Evolutionary conservation across 805 yeast genomes (phyloP).

Genomic region (Torulaspora delbrueckii): DNA sequence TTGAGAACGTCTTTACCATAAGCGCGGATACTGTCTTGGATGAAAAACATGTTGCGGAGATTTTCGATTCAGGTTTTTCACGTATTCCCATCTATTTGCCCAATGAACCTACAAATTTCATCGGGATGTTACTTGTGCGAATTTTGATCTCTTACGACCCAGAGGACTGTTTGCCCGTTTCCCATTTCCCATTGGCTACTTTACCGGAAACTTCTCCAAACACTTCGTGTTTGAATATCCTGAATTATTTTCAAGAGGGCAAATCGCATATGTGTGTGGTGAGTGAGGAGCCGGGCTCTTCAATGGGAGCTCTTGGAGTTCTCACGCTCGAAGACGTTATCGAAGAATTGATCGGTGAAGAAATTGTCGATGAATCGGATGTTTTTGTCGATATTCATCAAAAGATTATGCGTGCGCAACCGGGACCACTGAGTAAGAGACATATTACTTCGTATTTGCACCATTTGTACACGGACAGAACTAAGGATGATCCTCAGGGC

Average conservation of each 20-base stretch:
- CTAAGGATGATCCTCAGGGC: constrained; percentile 14
- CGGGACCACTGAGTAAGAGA: constrained; percentile 69
- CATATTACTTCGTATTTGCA: constrained; percentile 67
- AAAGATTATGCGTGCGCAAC: constrained; percentile 70
- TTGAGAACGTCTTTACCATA: constrained; percentile 83
- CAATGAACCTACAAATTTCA: constrained; percentile 80
- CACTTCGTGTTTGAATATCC: constrained; percentile 87
- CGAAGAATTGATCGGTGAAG: constrained; percentile 96
- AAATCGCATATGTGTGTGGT: constrained; percentile 96
- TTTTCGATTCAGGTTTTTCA: constrained; percentile 89
- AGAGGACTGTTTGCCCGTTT: constrained; percentile 88
- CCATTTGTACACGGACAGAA: constrained; percentile 47
- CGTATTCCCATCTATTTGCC: constrained; percentile 93
- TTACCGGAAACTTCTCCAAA: constrained; percentile 89
- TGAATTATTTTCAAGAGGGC: constrained; percentile 96
- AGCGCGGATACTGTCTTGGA: constrained; percentile 77
- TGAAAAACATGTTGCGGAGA: constrained; percentile 79
- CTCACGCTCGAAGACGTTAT: constrained; percentile 95
- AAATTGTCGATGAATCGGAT: constrained; percentile 93
- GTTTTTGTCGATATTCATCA: constrained; percentile 88
- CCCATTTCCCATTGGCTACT: constrained; percentile 91
- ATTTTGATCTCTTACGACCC: constrained; percentile 94
- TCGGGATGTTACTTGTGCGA: constrained; percentile 91
- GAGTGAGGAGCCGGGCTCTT: constrained; percentile 75
- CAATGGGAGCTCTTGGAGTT: constrained; percentile 84